Conservation (phyloP, 2,329 filamentous ascomycete species). For the Chrysoporthe deuterocubensis region DNA sequence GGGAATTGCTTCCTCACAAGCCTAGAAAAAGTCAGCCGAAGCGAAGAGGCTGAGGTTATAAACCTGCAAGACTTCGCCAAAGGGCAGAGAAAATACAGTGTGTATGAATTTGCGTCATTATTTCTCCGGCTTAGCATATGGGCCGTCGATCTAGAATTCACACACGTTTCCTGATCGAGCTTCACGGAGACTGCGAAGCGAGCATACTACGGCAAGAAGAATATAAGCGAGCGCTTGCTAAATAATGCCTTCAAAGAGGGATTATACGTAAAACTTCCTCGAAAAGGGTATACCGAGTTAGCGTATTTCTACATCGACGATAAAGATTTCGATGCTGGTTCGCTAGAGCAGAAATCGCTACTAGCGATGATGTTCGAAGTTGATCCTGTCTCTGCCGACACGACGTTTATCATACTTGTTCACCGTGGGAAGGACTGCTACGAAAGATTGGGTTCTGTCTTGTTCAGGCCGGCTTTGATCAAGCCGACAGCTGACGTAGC, state of each 20-base stretch:
- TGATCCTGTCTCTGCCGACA: background rate
- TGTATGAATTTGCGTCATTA: background rate
- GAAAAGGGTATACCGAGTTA: slow-evolving; percentile 3
- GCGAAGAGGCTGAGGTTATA: background rate
- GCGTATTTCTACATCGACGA: slow-evolving; percentile 5
- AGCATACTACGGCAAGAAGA: background rate
- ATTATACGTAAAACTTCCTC: slow-evolving; percentile 4
- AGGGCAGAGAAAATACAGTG: background rate
- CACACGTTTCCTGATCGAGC: background rate
- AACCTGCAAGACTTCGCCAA: background rate
- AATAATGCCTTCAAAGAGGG: background rate
- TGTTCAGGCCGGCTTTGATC: background rate
- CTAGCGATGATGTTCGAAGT: slow-evolving; percentile 3
- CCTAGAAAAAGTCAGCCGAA: background rate
- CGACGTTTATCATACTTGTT: background rate
- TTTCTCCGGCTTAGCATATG: background rate
- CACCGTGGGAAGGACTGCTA: background rate
- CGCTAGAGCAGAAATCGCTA: background rate
- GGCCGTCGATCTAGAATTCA: background rate
- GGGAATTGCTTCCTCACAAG: background rate
- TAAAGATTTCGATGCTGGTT: slow-evolving; percentile 6
- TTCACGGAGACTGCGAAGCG: background rate
- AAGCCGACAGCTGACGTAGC: background rate
- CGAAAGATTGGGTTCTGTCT: background rate
- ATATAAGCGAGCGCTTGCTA: background rate